Evolutionary conservation across 1,139 yeast species (phyloP).

Genomic region (Candida tropicalis): DNA sequence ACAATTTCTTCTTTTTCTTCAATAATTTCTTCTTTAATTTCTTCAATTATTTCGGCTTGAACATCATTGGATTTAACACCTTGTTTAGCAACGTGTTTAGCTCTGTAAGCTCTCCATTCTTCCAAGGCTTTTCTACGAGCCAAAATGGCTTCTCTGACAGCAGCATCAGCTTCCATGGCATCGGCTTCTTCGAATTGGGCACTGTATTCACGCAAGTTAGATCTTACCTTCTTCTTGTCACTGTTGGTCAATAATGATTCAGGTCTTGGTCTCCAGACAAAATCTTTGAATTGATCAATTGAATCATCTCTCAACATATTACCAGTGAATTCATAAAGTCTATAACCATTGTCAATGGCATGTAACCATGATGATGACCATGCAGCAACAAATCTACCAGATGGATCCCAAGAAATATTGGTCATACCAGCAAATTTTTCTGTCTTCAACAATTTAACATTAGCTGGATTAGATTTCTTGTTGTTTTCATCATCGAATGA

Average conservation of each 20-base stretch:
- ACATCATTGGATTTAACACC: conserved; percentile 51
- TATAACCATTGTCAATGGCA: conserved; percentile 87
- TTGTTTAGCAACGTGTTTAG: conserved; percentile 51
- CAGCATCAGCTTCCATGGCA: conserved; percentile 96
- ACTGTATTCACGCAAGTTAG: conserved; percentile 85
- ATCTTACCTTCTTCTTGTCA: conserved; percentile 86
- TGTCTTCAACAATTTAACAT: conserved; percentile 63
- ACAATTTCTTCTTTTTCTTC: conserved; percentile 84
- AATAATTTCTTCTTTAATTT: conserved; percentile 63
- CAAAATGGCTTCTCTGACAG: conserved; percentile 86
- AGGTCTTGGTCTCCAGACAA: conserved; percentile 98
- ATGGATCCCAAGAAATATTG: conserved; percentile 91
- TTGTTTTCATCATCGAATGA: conserved; percentile 72
- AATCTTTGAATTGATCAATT: conserved; percentile 82
- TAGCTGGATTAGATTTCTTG: conserved; percentile 51
- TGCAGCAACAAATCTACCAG: conserved; percentile 86
- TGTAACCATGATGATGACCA: conserved; percentile 90
- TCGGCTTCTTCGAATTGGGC: conserved; percentile 94
- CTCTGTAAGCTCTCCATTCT: conserved; percentile 87
- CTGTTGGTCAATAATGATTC: conserved; percentile 70
- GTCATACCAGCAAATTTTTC: conserved; percentile 80
- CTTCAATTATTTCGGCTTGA: conserved; percentile 70
- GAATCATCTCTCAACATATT: conserved; percentile 71
- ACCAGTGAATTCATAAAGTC: conserved; percentile 84
- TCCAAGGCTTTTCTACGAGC: conserved; percentile 79